phyloP scores from a whole-genome alignment of 2,329 filamentous ascomycete genomes.

The Didymella arachidicola region DNA sequence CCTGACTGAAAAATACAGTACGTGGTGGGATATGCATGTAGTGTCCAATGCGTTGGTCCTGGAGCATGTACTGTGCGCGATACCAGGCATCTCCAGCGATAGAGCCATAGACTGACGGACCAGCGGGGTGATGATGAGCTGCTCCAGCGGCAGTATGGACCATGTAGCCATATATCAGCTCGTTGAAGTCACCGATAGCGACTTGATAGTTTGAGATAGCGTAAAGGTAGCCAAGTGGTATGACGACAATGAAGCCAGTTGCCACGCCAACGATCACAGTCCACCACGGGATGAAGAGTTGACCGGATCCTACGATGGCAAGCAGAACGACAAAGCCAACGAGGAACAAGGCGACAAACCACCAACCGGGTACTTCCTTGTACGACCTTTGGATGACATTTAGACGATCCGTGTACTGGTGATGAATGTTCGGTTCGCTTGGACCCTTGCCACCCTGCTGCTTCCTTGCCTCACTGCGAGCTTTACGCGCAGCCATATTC shows the following conservation, averaged over 20 bases:
- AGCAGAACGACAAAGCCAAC: slow-evolving; percentile 61
- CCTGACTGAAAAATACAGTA: slow-evolving; percentile 67
- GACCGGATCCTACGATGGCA: slow-evolving; percentile 59
- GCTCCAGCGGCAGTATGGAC: slow-evolving; percentile 56
- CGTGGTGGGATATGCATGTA: slow-evolving; percentile 69
- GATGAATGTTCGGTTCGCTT: slow-evolving; percentile 51
- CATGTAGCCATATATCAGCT: slow-evolving; percentile 68
- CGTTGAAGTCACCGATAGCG: slow-evolving; percentile 66
- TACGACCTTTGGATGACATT: slow-evolving; percentile 66
- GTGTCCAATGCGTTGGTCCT: slow-evolving; percentile 70
- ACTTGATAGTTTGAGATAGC: slow-evolving; percentile 64
- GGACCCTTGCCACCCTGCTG: slow-evolving; percentile 29
- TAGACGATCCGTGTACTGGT: slow-evolving; percentile 66
- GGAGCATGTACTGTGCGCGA: slow-evolving; percentile 57
- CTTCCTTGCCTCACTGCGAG: slow-evolving; percentile 43
- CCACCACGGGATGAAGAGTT: slow-evolving; percentile 67
- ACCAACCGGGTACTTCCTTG: slow-evolving; percentile 66
- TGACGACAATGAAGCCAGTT: slow-evolving; percentile 63
- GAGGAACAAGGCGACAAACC: slow-evolving; percentile 62
- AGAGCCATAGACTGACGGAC: slow-evolving; percentile 65
- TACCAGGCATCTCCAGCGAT: slow-evolving; percentile 69
- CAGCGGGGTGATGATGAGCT: slow-evolving; percentile 64
- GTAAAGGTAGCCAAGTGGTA: slow-evolving; percentile 67
- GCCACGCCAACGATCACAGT: slow-evolving; percentile 66
- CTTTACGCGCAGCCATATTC: slow-evolving; percentile 24